phyloP scores from a whole-genome alignment of 1,284 basidiomycete species.

The Cryptococcus sp. region DNA sequence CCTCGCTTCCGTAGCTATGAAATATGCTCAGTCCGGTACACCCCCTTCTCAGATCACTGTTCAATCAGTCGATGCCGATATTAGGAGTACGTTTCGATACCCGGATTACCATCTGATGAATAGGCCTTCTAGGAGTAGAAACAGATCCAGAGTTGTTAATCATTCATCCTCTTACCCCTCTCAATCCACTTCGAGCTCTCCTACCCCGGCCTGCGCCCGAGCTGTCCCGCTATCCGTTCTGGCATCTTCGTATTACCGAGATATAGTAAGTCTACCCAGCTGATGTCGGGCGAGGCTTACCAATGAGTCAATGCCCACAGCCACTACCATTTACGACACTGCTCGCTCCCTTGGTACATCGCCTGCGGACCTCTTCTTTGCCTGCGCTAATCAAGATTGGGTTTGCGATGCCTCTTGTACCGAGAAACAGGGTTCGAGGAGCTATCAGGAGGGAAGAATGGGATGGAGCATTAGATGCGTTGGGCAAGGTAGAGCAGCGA shows the following conservation, averaged over 20 bases:
- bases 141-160: constrained; percentile 31
- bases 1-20: neutral
- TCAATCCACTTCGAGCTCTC: constrained; percentile 14
- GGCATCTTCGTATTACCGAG: constrained; percentile 36
- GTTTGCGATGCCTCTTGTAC: constrained; percentile 4
- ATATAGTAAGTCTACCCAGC: constrained; percentile 22
- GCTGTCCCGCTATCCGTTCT: constrained; percentile 36
- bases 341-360: constrained; percentile 6
- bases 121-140: neutral
- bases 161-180: constrained; percentile 25
- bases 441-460: constrained; percentile 13
- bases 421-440: constrained; percentile 1
- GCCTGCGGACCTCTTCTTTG: constrained; percentile 11
- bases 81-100: neutral
- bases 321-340: constrained; percentile 19
- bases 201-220: constrained; percentile 33
- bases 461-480: constrained; percentile 17
- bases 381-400: constrained; percentile 15
- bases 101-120: too few relatives aligned
- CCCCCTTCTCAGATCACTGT: neutral
- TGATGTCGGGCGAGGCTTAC: neutral
- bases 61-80: neutral
- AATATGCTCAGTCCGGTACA: neutral
- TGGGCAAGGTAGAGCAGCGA: constrained; percentile 17
- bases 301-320: constrained; percentile 19